Percentiles rank a stretch among this genome's conserved stretches.
phyloP scores from a whole-genome alignment of 2,329 filamentous ascomycete species.

The Ceratocystis eucalypticola region DNA sequence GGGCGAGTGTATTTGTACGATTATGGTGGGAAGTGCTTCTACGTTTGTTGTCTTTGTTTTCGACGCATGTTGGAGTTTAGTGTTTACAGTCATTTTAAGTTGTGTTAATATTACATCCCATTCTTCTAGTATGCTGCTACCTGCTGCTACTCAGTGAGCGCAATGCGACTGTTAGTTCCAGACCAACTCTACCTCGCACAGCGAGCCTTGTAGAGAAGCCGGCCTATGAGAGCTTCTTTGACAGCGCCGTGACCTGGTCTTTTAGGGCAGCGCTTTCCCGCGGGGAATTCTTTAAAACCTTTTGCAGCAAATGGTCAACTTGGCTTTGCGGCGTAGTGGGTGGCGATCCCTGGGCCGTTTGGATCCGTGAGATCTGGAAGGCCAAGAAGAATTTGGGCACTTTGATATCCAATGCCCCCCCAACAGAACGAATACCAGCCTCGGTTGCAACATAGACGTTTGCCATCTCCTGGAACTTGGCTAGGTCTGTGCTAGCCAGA shows the following conservation, averaged over 20 bases:
- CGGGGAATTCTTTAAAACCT: conserved; percentile 43
- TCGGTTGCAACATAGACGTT: conserved; percentile 47
- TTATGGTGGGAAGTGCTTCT: conserved; percentile 2
- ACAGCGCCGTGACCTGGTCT: conserved; percentile 38
- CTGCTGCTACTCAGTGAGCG: neutral
- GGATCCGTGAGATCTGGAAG: conserved; percentile 45
- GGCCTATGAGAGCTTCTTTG: conserved; percentile 20
- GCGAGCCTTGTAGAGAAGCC: neutral
- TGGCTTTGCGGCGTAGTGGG: conserved; percentile 38
- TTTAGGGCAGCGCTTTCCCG: conserved; percentile 36
- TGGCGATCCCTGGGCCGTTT: conserved; percentile 43
- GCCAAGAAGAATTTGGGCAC: conserved; percentile 50
- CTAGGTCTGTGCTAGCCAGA: conserved; percentile 37
- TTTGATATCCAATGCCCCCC: conserved; percentile 42
- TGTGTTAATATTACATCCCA: neutral
- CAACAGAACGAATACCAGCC: conserved; percentile 41
- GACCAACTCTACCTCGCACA: neutral
- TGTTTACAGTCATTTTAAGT: neutral
- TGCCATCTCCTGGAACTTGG: conserved; percentile 38
- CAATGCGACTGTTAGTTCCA: neutral
- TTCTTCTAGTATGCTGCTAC: neutral
- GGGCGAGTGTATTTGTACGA: neutral
- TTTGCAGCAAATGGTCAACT: conserved; percentile 43
- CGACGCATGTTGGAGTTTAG: conserved; percentile 3
- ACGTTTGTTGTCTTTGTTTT: neutral